Evolutionary conservation across 805 yeast species (phyloP).

Genomic region (Ogataea dorogensis): DNA sequence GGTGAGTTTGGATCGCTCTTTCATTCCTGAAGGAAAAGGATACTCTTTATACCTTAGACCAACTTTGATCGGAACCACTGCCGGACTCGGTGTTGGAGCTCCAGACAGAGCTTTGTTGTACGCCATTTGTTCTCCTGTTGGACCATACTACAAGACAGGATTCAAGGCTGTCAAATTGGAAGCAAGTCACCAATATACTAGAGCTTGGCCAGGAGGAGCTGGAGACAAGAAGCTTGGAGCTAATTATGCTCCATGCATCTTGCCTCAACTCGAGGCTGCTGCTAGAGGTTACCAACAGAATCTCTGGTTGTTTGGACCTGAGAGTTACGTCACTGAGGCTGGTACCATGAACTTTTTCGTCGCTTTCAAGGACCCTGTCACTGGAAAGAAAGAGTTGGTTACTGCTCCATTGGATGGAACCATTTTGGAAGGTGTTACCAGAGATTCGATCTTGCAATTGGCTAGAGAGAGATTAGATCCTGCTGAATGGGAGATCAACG

Average conservation of each 20-base stretch:
- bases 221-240: constrained; percentile 97
- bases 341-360: constrained; percentile 97
- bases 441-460: constrained; percentile 79
- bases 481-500: constrained; percentile 77
- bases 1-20: constrained; percentile 67
- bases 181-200: constrained; percentile 92
- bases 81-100: constrained; percentile 80
- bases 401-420: constrained; percentile 98
- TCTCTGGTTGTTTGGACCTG: constrained; percentile 93
- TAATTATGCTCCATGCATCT: constrained; percentile 93
- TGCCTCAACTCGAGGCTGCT: constrained; percentile 90
- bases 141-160: constrained; percentile 93
- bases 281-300: constrained; percentile 91
- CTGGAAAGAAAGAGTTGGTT: constrained; percentile 86
- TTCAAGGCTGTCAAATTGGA: constrained; percentile 93
- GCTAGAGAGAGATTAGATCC: constrained; percentile 74
- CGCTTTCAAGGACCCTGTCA: constrained; percentile 69
- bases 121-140: constrained; percentile 93
- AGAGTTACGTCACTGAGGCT: constrained; percentile 86
- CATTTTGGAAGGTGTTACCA: constrained; percentile 93
- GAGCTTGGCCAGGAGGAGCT: constrained; percentile 99
- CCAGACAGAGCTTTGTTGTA: constrained; percentile 81
- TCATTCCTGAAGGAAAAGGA: constrained; percentile 84
- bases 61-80: constrained; percentile 89
- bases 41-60: constrained; percentile 93